phyloP scores from a whole-genome alignment of 768 basidiomycete genomes.

The Suillus subalutaceus region DNA sequence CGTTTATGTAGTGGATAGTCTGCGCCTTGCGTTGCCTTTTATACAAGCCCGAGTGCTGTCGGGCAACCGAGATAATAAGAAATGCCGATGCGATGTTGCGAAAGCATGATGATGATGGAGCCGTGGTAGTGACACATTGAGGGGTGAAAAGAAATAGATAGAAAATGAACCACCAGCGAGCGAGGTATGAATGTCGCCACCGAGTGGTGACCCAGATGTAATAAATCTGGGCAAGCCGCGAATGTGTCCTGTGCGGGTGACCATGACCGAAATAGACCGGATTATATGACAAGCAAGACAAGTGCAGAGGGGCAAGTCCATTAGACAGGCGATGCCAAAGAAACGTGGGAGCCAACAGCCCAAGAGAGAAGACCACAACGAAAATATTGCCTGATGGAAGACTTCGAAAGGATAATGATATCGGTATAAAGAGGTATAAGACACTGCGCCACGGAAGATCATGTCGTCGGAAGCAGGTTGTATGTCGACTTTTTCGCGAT shows the following conservation, averaged over 20 bases:
- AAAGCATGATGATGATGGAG: conserved; percentile 45
- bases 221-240: conserved; percentile 23
- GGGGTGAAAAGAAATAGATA: conserved; percentile 28
- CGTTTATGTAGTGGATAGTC: conserved; percentile 30
- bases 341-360: conserved; percentile 35
- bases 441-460: conserved; percentile 27
- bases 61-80: conserved; percentile 33
- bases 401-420: conserved; percentile 50
- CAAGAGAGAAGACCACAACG: conserved; percentile 30
- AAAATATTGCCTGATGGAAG: conserved; percentile 30
- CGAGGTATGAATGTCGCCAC: conserved; percentile 52
- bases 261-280: conserved; percentile 39
- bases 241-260: conserved; percentile 41
- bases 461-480: conserved; percentile 14
- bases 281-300: conserved; percentile 21
- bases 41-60: conserved; percentile 37
- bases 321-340: conserved; percentile 28
- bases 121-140: conserved; percentile 48
- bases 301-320: conserved; percentile 32
- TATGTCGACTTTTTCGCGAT: conserved; percentile 12
- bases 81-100: conserved; percentile 41
- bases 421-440: conserved; percentile 32
- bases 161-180: conserved; percentile 34
- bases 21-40: conserved; percentile 38
- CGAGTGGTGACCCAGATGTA: conserved; percentile 35